A percentile compares a stretch with the other conserved stretches of the same genome.
phyloP scores from a whole-genome alignment of 2,329 filamentous ascomycete species.

The Colletotrichum aenigma region DNA sequence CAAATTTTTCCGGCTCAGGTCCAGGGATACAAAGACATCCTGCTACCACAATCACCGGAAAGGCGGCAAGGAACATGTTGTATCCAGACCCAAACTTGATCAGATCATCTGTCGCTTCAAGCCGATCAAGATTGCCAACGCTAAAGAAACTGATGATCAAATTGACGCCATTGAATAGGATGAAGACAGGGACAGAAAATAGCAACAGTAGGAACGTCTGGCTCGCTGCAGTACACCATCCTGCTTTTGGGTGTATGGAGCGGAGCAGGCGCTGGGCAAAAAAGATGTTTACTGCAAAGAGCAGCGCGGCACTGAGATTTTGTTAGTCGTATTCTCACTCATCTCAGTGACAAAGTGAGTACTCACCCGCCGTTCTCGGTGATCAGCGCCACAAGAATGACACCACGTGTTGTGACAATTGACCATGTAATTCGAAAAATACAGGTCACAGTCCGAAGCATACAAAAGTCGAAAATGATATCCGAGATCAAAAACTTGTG shows the following conservation, averaged over 20 bases:
- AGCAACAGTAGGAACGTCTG: conserved; percentile 24
- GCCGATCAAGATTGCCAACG: conserved; percentile 18
- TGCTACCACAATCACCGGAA: conserved; percentile 26
- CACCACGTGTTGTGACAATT: conserved; percentile 23
- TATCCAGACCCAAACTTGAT: conserved; percentile 25
- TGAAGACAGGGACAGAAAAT: conserved; percentile 30
- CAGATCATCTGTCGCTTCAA: conserved; percentile 9
- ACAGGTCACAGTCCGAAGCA: conserved; percentile 36
- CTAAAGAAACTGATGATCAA: conserved; percentile 29
- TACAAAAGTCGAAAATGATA: conserved; percentile 39
- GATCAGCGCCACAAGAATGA: conserved; percentile 37
- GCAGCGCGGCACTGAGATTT: conserved; percentile 29
- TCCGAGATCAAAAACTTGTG: conserved; percentile 43
- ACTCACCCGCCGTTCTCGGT: conserved; percentile 38
- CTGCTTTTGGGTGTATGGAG: conserved; percentile 37
- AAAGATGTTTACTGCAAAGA: conserved; percentile 42
- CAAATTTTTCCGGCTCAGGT: conserved; percentile 34
- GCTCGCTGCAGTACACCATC: conserved; percentile 35
- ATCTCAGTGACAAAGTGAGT: neutral
- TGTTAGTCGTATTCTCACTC: neutral
- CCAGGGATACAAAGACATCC: conserved; percentile 28
- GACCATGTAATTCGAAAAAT: conserved; percentile 41
- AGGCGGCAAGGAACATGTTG: conserved; percentile 24
- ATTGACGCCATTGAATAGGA: conserved; percentile 35
- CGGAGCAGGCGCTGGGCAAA: conserved; percentile 43